Evolutionary conservation across 2,329 filamentous ascomycete species (phyloP), one percentile per base, ranked within the genome.

Genomic region (Huntiella abstrusa): DNA sequence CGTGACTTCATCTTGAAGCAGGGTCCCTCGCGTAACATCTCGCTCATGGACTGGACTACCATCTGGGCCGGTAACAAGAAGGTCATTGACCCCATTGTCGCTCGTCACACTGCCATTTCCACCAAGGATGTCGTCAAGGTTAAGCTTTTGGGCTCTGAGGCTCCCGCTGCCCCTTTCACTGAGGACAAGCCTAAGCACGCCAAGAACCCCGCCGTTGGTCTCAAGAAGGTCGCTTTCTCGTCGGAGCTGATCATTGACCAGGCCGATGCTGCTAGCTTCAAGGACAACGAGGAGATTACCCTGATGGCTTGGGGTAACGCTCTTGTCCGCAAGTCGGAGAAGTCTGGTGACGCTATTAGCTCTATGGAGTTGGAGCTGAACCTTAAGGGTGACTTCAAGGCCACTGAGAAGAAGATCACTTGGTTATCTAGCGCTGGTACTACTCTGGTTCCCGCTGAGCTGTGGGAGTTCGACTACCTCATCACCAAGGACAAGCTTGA

Each of bases 261-360:
- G 63, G 81, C 71, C 40, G 88, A 96, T 56, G 84, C 80, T 51
- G 79, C 80, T 59, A 73, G 72, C 19, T 92, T 95, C 64, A 80
- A 76, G 55, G 70, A 80, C 50, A 78, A 80, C 57, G 88, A 96
- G 66, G 87, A 95, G 62, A 83, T 96, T 56, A 95, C 88, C 0
- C 70, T 95, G 37, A 95, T 95, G 88, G 82, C 82, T 60, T 96
- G 88, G 88, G 91, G 88, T 55, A 92, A 93, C 57, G 84, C 62
- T 5, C 64, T 71, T 32, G 56, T 70, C 15, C 60, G 61, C 34
- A 60, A 69, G 56, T 68, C 65, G 2, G 60, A 60, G 44, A 62
- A 60, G 19, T 68, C 69, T 50, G 54, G 57, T 47, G 67, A 52
- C 13, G 66, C 73, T 41, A 77, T 94, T 55, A 80, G 77, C 10